Evolutionary conservation across 768 basidiomycete species (phyloP).

Genomic region (Pleurotus giganteus): DNA sequence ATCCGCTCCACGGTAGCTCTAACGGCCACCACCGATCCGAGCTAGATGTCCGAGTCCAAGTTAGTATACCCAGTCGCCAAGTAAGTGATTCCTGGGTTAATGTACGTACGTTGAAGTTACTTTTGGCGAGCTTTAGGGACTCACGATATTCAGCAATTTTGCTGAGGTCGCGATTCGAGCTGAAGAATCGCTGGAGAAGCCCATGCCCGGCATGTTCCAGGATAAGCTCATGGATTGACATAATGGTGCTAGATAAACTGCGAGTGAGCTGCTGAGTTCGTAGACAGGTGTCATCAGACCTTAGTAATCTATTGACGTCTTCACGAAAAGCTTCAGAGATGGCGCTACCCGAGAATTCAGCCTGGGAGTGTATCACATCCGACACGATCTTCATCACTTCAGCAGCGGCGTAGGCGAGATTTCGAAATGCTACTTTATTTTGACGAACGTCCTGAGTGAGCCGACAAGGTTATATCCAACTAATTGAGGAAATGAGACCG

Average conservation of each 20-base stretch:
- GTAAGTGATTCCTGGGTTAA: too few species aligned
- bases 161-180: not conserved
- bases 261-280: not conserved
- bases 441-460: not conserved
- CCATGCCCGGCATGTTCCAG: not conserved
- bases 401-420: not conserved
- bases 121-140: not conserved
- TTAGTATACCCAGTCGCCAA: too few species aligned
- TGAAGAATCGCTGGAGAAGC: not conserved
- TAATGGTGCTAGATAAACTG: not conserved
- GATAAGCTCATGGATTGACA: not conserved
- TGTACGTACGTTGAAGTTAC: not conserved
- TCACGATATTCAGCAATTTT: not conserved
- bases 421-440: not conserved
- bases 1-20: constrained; percentile 3
- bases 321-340: not conserved
- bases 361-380: not conserved
- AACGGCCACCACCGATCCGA: not conserved
- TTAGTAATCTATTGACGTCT: not conserved
- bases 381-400: not conserved
- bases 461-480: not conserved
- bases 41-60: not conserved
- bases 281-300: not conserved
- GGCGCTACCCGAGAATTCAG: not conserved
- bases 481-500: not conserved